Evolutionary conservation across 768 basidiomycete genomes (phyloP).

Genomic region (Mycena polygramma): DNA sequence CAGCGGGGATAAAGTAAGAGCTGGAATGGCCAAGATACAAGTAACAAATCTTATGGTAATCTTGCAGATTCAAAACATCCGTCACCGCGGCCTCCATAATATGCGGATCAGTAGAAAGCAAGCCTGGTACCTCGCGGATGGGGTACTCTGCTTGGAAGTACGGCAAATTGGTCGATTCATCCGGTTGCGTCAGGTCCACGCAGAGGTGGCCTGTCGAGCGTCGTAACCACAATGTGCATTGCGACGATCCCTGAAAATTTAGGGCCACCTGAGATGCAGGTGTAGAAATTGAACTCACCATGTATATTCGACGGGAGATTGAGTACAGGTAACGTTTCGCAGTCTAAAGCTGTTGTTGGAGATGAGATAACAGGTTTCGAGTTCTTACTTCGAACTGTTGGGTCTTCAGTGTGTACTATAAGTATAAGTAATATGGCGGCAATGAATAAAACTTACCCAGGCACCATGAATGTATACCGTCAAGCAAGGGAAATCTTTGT

Average conservation of each 20-base stretch:
- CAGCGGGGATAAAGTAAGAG: neutral
- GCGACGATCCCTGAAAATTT: neutral
- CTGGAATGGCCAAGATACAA: neutral
- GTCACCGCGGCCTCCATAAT: neutral
- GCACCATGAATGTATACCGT: no score
- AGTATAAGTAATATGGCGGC: no score
- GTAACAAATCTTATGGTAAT: conserved; percentile 3
- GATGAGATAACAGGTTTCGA: no score
- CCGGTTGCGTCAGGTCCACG: neutral
- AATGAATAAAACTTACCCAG: no score
- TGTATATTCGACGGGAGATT: neutral
- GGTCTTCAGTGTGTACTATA: no score
- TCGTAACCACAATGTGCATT: conserved; percentile 8
- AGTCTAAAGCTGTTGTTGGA: no score
- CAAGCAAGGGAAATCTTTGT: no score
- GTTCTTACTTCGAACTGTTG: no score
- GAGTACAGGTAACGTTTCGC: no score
- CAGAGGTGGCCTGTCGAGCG: conserved; percentile 5
- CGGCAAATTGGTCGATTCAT: neutral
- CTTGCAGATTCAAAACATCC: neutral
- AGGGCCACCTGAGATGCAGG: no score
- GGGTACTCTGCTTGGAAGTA: no score
- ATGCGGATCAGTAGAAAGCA: neutral
- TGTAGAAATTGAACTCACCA: neutral
- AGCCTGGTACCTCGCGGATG: no score